Percentiles rank a stretch among this genome's conserved stretches.
Evolutionary conservation across 2,329 filamentous ascomycete genomes (phyloP).

Genomic region (Tolypocladium endophyticum): DNA sequence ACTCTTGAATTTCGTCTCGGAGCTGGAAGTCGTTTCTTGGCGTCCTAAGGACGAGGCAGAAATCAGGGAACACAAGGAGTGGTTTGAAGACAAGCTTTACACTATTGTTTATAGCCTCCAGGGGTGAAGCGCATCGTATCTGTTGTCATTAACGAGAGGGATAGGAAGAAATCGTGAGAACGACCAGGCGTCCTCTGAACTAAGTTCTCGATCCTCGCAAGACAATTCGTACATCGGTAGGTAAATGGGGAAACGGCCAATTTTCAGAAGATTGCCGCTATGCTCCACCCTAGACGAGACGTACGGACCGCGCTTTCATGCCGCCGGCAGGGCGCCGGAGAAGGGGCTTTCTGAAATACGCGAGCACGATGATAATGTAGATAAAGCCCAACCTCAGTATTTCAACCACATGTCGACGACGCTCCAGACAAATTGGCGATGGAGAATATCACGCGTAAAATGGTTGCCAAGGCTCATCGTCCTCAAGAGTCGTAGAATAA

Average conservation of each 20-base stretch:
- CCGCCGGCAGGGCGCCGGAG: too few relatives aligned
- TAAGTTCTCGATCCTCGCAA: neutral
- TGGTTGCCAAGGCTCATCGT: neutral
- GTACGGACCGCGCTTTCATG: too few relatives aligned
- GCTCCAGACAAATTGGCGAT: neutral
- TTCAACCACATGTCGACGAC: neutral
- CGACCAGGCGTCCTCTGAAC: neutral
- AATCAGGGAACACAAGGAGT: neutral
- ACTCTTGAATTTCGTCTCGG: too few relatives aligned
- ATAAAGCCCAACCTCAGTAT: neutral
- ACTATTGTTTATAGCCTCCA: neutral
- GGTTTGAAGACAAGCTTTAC: neutral
- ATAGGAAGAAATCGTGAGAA: neutral
- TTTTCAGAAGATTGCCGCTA: too few relatives aligned
- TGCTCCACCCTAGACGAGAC: too few relatives aligned
- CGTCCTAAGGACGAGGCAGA: neutral
- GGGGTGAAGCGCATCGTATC: neutral
- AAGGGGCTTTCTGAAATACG: too few relatives aligned
- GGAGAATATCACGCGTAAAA: too few relatives aligned
- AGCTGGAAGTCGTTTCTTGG: too few relatives aligned
- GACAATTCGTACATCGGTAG: too few relatives aligned
- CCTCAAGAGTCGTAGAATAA: neutral
- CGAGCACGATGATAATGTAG: too few relatives aligned
- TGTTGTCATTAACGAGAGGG: too few relatives aligned
- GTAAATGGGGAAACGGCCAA: too few relatives aligned